Conservation (phyloP, 495 filamentous ascomycete genomes). For the Cladorrhinum samala region DNA sequence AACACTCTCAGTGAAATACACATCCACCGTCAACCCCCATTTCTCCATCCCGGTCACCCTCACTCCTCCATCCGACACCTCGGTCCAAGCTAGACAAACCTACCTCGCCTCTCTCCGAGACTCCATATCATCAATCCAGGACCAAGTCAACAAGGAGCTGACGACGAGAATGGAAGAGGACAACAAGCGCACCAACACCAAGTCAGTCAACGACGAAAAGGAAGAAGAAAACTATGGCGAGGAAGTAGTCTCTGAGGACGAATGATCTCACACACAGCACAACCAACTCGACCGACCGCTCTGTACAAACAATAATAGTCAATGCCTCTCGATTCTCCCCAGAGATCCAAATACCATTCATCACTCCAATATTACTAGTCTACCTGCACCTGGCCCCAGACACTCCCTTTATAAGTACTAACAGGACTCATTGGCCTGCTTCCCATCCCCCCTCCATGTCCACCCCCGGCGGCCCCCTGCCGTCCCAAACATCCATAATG, state of each 20-base stretch:
- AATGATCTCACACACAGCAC: not conserved
- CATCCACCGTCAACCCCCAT: conserved; percentile 46
- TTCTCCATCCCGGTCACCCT: conserved; percentile 39
- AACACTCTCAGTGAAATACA: conserved; percentile 48
- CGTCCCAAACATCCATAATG: conserved; percentile 81
- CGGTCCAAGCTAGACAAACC: conserved; percentile 49
- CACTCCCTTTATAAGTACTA: conserved; percentile 4
- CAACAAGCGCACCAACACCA: conserved; percentile 41
- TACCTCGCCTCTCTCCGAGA: conserved; percentile 65
- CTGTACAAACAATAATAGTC: too few relatives aligned
- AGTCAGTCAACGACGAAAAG: conserved; percentile 68
- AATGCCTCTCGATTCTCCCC: not conserved
- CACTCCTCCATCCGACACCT: conserved; percentile 28
- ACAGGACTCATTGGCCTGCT: conserved; percentile 9
- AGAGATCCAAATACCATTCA: too few relatives aligned
- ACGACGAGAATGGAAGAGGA: conserved; percentile 88
- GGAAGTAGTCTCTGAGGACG: conserved; percentile 56
- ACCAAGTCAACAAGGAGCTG: conserved; percentile 71
- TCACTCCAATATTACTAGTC: too few relatives aligned
- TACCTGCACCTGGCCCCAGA: too few relatives aligned
- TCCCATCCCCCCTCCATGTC: conserved; percentile 19
- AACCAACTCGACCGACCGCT: not conserved
- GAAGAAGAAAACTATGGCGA: conserved; percentile 88
- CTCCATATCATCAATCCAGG: conserved; percentile 58
- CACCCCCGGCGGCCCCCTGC: conserved; percentile 35